These are phyloP conservation scores for Talaromyces sp. DNA, from an alignment of 2,329 filamentous ascomycete genomes.

Conservation along the genomic window DNA sequence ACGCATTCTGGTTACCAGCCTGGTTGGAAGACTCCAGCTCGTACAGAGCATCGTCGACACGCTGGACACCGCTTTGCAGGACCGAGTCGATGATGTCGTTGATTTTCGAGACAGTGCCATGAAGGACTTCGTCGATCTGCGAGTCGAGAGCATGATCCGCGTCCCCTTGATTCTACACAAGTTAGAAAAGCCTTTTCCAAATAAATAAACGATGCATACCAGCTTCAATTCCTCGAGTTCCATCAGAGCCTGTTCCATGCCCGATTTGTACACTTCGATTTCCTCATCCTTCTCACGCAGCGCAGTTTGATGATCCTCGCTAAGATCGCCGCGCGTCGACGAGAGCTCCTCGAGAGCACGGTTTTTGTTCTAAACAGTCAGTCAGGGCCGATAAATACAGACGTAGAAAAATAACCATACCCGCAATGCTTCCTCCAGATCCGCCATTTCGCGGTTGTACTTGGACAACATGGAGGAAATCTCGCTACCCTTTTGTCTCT, in stretches of 20 bases:
- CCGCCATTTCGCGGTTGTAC: conserved; percentile 95
- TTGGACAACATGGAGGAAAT: conserved; percentile 90
- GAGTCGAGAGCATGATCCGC: conserved; percentile 79
- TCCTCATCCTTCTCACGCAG: conserved; percentile 95
- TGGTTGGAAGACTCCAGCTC: conserved; percentile 98
- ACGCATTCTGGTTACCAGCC: conserved; percentile 96
- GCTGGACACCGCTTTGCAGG: conserved; percentile 83
- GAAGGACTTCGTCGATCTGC: conserved; percentile 83
- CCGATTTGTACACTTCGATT: conserved; percentile 94
- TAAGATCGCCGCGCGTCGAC: conserved; percentile 70
- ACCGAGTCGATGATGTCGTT: conserved; percentile 98
- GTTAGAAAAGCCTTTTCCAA: not conserved
- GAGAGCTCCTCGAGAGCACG: conserved; percentile 80
- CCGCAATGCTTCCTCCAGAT: conserved; percentile 84
- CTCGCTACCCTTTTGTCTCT: conserved; percentile 90
- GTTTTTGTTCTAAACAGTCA: conserved; percentile 67
- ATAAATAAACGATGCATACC: conserved; percentile 33
- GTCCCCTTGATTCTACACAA: conserved; percentile 58
- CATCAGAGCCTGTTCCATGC: conserved; percentile 92
- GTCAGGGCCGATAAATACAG: conserved; percentile 7
- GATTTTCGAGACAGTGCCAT: conserved; percentile 85
- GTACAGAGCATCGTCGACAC: conserved; percentile 94
- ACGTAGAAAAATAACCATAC: conserved; percentile 23
- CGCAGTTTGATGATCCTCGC: conserved; percentile 77
- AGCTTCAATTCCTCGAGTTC: conserved; percentile 81